Evolutionary conservation across 495 filamentous ascomycete genomes (phyloP), one percentile per base, ranked within the genome.

Genomic region (Penicillium waksmanii): DNA sequence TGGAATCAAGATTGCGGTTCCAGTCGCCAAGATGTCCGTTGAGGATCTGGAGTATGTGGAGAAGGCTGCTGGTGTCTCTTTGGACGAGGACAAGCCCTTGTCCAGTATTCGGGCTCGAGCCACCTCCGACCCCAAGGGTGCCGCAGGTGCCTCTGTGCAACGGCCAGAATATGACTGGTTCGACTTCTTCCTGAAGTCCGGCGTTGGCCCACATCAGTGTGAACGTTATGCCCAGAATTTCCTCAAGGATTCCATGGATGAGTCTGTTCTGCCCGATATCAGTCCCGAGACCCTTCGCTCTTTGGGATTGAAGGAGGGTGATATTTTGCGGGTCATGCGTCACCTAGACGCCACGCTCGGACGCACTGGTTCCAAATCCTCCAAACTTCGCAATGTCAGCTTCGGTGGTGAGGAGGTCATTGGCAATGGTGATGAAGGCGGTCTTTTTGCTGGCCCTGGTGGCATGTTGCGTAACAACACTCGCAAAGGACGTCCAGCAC

Each of bases 1-100:
- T 68, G 95, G 95, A 11, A 92, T 99, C 50, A 97, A 97, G 73
- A 99, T 99, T 73, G 95, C 95, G 8, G 95, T 99, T 4, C 94
- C 95, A 23, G 85, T 97, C 38, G 74, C 85, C 10, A 98, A 98
- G 73, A 99, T 99, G 95, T 92, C 94, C 2, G 79, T 92, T 43
- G 89, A 93, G 65, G 95, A 99, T 73, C 77, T 99, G 23, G 93
- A 97, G 76, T 97, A 95, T 61, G 93, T 98, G 33, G 95, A 99
- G 73, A 84, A 83, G 53, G 75, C 83, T 13, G 92, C 93, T 15
- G 92, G 92, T n/a, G 79, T 90, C 15, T 97, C 93, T 11, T 77
- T 99, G 31, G 94, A 98, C 66, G 94, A 99, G 69, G 95, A 98
- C 62, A 99, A 97, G 76, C 95, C 96, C 10, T 78, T 97, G 25